These are phyloP conservation scores for Alternaria sp. DNA, from an alignment of 2,329 filamentous ascomycete genomes.

Conservation along the genomic window DNA sequence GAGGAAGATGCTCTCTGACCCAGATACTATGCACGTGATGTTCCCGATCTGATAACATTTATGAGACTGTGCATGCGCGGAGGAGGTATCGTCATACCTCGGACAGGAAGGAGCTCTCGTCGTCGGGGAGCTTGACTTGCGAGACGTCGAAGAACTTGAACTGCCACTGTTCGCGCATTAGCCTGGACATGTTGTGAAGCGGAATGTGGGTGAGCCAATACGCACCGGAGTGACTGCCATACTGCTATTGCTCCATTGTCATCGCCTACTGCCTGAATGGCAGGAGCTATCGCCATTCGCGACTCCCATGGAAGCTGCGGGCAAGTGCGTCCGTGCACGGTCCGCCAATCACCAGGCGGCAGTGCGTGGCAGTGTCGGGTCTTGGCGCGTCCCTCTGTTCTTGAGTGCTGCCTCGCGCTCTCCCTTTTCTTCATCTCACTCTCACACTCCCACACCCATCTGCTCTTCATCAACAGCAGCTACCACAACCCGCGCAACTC, in stretches of 20 bases:
- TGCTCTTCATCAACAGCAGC: slow-evolving; percentile 15
- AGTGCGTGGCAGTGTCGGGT: slow-evolving; percentile 7
- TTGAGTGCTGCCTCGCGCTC: slow-evolving; percentile 21
- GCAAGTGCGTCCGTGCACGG: slow-evolving; percentile 21
- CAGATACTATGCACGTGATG: slow-evolving; percentile 82
- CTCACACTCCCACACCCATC: slow-evolving; percentile 12
- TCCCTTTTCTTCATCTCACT: slow-evolving; percentile 18
- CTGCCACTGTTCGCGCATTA: slow-evolving; percentile 76
- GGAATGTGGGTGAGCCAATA: background rate
- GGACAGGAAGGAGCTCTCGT: slow-evolving; percentile 78
- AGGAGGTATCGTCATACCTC: slow-evolving; percentile 64
- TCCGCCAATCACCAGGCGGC: slow-evolving; percentile 5
- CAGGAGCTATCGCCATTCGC: slow-evolving; percentile 31
- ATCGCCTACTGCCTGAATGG: slow-evolving; percentile 17
- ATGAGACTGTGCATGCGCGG: slow-evolving; percentile 29
- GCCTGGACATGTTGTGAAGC: slow-evolving; percentile 18
- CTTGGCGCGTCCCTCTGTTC: slow-evolving; percentile 17
- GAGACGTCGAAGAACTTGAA: slow-evolving; percentile 99
- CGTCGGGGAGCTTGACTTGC: slow-evolving; percentile 78
- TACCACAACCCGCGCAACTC: slow-evolving; percentile 10
- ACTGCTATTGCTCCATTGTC: slow-evolving; percentile 37
- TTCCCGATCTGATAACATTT: slow-evolving; percentile 59
- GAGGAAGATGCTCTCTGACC: slow-evolving; percentile 87
- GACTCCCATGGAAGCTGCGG: slow-evolving; percentile 17
- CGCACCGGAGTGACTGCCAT: slow-evolving; percentile 53